Base-by-base conservation (phyloP, 768 basidiomycete species). In the Lactifluus subvellereus region DNA sequence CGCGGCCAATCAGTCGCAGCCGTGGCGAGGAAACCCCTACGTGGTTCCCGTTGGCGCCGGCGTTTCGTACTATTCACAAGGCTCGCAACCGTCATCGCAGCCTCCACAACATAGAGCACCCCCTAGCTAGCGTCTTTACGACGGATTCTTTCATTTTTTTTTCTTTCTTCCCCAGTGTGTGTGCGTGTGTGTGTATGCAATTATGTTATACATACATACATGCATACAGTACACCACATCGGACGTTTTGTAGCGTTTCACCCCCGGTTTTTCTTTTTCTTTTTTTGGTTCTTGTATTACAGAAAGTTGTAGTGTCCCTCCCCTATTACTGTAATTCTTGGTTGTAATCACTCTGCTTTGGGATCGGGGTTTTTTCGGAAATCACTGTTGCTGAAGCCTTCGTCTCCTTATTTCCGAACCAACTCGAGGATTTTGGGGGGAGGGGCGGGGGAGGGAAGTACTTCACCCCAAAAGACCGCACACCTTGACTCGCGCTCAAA, bases 71-170 rank as follows among this genome's bases (percentile, higher is more conserved):
- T 61, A 62, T 62, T 53, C 66, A 49, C 43, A 35, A 10, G 47
- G 42, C 18, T 32, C 66, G 16, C 64, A 48, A 16, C 7, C 52
- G 4, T 43, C 59, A 7, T 14, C 40, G 14, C 42, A 43, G 5
- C 42, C 4, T 1, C 60, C 49, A n/a, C 66, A 66, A 30, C 60
- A 66, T 66, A 67, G 64, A 61, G 64, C 65, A 40, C 53, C 13
- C 5, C 11, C 42, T 18, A 14, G 60, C 42, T 67, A 43, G 61
- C 14, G 4, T 7, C 9, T 47, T 8, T 20, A 47, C 9, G 52
- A 20, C 30, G 35, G 43, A 33, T 22, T 42, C n/a, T 59, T n/a
- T 58, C 18, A 18, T 42, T 40, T 47, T 38, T 56, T 48, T 57
- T n/a, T 52, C 22, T 38, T 30, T 27, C 47, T 35, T 22, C 2